Base-by-base conservation (phyloP, 2,329 filamentous ascomycete species). In the Venturia oleaginea region DNA sequence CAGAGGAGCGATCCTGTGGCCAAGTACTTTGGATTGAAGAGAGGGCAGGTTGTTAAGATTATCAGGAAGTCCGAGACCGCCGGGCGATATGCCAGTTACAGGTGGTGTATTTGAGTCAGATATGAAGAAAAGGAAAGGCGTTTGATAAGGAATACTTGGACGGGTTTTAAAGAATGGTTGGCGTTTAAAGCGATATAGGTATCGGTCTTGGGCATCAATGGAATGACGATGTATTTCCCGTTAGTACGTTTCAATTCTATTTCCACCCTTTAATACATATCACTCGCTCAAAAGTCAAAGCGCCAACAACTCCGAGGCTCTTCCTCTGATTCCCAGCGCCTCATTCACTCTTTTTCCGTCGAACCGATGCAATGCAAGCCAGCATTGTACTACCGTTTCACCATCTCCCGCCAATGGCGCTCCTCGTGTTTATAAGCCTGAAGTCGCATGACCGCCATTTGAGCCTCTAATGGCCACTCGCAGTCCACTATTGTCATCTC, bases 21-120 rank as follows among this genome's bases (percentile, higher is more conserved):
- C 32, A 87, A 89, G 71, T 99, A 97, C 76, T 80, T 97, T 64
- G 94, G 94, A 15, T 80, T 99, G 67, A 89, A 90, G 80, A 84
- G 92, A 73, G 92, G 92, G 3, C 90, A 97, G 77, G 92, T 99
- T 3, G 94, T 99, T 72, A 99, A 99, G 85, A 99, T 99, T 71
- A 97, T 99, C 72, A 84, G 94, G 69, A 92, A 89, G 76, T 92
- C 88, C 73, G 94, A 97, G 82, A 99, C 94, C 64, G 94, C 94
- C 17, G 94, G 94, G 67, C 84, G 94, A 63, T 99, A 99, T 78
- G 94, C 94, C 60, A 96, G 91, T 84, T 99, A 99, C 78, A 61
- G 62, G 34, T 63, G 62, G 62, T 63, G 62, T 51, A 63, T 63
- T 40, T 63, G 59, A 60, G 17, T 43, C 15, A 27, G 43, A 24